Base-by-base conservation (phyloP, 2,329 filamentous ascomycete species). In the Pseudogymnoascus sp. region DNA sequence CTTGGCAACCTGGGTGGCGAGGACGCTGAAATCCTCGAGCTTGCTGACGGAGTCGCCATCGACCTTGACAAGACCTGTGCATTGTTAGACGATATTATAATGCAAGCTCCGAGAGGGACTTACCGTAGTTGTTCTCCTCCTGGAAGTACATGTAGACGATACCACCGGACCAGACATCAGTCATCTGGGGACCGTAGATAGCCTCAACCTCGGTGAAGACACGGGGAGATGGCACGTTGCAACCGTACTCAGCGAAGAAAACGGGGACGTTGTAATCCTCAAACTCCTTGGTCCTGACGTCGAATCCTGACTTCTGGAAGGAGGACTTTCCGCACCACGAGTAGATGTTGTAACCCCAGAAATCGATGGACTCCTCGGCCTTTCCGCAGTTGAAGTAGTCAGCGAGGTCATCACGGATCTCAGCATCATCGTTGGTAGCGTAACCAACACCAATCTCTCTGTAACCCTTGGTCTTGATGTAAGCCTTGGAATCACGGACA, bases 321-420 rank as follows among this genome's bases (percentile, higher is more conserved):
- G 81, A 85, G 73, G 90, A 96, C 70, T 93, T 77, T 70, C 93
- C 95, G 76, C 95, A 99, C 95, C 95, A 99, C 62, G 93, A 96
- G 84, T 99, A 99, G 79, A 97, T 96, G 83, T 99, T 99, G 88
- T 97, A 97, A 65, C 95, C 95, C 90, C 93, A 99, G 82, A 96
- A 97, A 78, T 99, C 95, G 68, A 97, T 96, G 65, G 89, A 76
- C 72, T 78, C 77, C 7, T 80, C 78, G 35, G 80, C 74, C 65
- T 85, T 76, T 65, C 93, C 90, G 74, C 95, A 99, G 83, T 96
- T 93, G 80, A 99, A 97, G 84, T 96, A 99, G 74, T 91, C 80
- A 69, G 91, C 90, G 73, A 97, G 86, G 72, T 91, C 81, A 68
- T 82, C 82, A 76, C 95, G 90, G 70, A 96, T 96, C 21, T 85